Conservation (phyloP, 2,329 filamentous ascomycete genomes). For the Apiospora hydei region DNA sequence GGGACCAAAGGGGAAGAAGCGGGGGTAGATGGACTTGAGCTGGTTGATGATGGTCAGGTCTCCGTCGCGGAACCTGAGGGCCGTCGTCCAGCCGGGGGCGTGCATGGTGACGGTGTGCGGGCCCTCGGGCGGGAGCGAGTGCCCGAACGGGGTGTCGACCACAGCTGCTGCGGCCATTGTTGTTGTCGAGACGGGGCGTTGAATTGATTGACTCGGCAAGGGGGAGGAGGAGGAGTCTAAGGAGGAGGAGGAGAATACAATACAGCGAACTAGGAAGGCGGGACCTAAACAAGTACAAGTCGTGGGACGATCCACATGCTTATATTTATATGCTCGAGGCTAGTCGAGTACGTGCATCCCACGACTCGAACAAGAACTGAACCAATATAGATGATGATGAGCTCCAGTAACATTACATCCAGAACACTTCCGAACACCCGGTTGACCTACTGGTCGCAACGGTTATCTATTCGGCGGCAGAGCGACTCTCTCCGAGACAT, state of each 20-base stretch:
- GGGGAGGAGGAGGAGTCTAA: neutral
- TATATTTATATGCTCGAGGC: neutral
- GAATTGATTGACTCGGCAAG: neutral
- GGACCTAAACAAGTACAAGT: neutral
- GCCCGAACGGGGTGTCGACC: slow-evolving; percentile 43
- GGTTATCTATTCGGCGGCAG: neutral
- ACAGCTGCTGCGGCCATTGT: neutral
- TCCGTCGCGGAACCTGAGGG: slow-evolving; percentile 50
- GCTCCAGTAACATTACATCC: neutral
- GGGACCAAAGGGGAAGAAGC: slow-evolving; percentile 51
- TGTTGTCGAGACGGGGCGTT: neutral
- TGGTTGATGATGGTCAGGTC: slow-evolving; percentile 44
- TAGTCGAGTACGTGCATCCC: neutral
- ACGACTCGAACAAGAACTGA: neutral
- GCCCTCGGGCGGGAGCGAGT: slow-evolving; percentile 54
- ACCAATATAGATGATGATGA: neutral
- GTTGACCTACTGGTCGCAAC: neutral
- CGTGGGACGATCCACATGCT: neutral
- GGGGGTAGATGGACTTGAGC: slow-evolving; percentile 54
- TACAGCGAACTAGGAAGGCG: neutral
- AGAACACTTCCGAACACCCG: neutral
- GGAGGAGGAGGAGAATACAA: neutral
- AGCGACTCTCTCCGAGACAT: neutral
- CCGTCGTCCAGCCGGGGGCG: slow-evolving; percentile 51
- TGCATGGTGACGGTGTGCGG: slow-evolving; percentile 57